Base-by-base conservation (phyloP, 805 yeast genomes). In the Lipomyces yamadae region DNA sequence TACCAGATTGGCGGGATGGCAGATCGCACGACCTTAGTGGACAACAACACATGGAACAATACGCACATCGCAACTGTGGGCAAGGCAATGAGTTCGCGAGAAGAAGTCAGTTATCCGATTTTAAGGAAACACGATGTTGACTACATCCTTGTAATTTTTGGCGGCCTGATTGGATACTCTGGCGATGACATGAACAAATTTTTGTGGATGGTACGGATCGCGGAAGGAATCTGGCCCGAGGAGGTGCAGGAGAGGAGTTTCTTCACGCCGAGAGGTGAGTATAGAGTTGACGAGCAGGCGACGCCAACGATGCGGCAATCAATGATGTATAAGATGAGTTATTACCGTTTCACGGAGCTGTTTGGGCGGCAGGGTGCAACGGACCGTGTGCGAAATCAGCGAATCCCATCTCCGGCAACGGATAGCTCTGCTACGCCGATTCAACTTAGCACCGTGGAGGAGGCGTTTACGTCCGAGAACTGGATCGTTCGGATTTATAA, bases 201-300 rank as follows among this genome's bases (percentile, higher is more conserved):
- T 80, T 79, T 95, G 76, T 96, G 99, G 99, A 95, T 95, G 99
- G 92, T 95, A 35, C 86, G 99, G 78, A 95, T 95, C 72, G 86
- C 97, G n/a, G 97, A 95, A 79, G 99, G 99, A 63, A 91, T 95
- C 67, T 95, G 99, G 99, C 99, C 99, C 0, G 98, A 95, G n/a
- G 98, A 95, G 76, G 88, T 95, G 66, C 84, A 82, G 72, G 99
- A 95, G 80, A 82, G 95, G 70, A 85, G 87, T 71, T 95, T 81
- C 80, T 95, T 93, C 84, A 90, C 93, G 30, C 85, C 86, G 4
- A 80, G 86, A 63, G 98, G 98, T 69, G 97, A 92, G 78, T 95
- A 92, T 78, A 87, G 87, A 74, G 89, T 95, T 63, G 98, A 95
- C 77, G 86, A 84, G 65, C 80, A 80, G 42, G 98, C 98, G 15